phyloP scores from a whole-genome alignment of 179 eudicot genomes.

The Heliamphora pulchella region DNA sequence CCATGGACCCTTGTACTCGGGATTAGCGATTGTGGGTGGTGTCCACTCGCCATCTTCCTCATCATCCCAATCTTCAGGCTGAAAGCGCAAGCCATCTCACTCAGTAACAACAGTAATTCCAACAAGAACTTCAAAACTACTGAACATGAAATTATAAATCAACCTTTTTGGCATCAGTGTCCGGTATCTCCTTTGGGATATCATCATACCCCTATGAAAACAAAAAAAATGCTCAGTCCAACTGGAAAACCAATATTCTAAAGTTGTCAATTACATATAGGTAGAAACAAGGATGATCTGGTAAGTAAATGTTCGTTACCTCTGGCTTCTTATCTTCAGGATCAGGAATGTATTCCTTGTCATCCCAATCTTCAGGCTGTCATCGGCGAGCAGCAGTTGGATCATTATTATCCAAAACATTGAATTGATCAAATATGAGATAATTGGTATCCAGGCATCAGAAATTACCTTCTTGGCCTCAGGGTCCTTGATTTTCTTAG shows the following conservation, averaged over 20 bases:
- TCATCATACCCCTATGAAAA: conserved; percentile 70
- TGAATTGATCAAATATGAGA: not conserved
- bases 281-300: not conserved
- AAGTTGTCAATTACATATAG: not conserved
- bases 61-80: conserved; percentile 99
- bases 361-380: conserved; percentile 98
- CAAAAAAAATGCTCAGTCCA: conserved; percentile 4
- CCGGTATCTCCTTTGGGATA: conserved; percentile 78
- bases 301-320: conserved; percentile 25
- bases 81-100: conserved; percentile 20
- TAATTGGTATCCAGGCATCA: not conserved
- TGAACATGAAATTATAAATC: not conserved
- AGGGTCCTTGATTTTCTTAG: conserved; percentile 86
- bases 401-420: not conserved
- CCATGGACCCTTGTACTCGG: conserved; percentile 99
- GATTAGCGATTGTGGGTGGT: conserved; percentile 89
- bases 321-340: conserved; percentile 97
- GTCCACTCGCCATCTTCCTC: conserved; percentile 99
- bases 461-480: conserved; percentile 74
- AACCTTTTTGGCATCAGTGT: conserved; percentile 88
- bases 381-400: conserved; percentile 15
- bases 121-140: not conserved
- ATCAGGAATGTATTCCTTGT: conserved; percentile 79
- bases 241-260: not conserved
- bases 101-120: not conserved